phyloP scores from a whole-genome alignment of 2,329 filamentous ascomycete species.

The Penicillium nordicum region DNA sequence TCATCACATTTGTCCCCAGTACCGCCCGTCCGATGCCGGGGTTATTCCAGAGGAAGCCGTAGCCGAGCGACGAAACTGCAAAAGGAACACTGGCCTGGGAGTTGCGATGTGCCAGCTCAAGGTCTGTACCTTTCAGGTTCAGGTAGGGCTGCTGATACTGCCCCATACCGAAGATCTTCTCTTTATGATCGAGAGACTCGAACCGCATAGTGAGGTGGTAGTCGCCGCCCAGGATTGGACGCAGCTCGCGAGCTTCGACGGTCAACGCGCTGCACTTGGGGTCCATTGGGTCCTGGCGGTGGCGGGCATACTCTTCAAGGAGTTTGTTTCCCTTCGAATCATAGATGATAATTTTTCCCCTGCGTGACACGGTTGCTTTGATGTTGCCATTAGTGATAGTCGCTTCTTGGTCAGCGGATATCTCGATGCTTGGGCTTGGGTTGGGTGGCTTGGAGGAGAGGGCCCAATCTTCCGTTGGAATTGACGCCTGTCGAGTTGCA shows the following conservation, averaged over 20 bases:
- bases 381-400: conserved; percentile 50
- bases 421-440: conserved; percentile 14
- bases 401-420: conserved; percentile 28
- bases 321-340: conserved; percentile 44
- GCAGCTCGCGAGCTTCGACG: conserved; percentile 58
- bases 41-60: conserved; percentile 66
- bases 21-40: conserved; percentile 60
- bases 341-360: conserved; percentile 52
- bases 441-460: conserved; percentile 24
- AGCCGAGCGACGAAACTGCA: conserved; percentile 57
- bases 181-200: conserved; percentile 53
- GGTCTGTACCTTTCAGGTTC: conserved; percentile 60
- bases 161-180: conserved; percentile 67
- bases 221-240: conserved; percentile 51
- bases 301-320: conserved; percentile 54
- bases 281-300: conserved; percentile 51
- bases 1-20: conserved; percentile 59
- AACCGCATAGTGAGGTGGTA: conserved; percentile 59
- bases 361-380: conserved; percentile 45
- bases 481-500: conserved; percentile 36
- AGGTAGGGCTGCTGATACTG: conserved; percentile 64
- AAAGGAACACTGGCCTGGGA: conserved; percentile 65
- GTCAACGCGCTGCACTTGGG: conserved; percentile 58
- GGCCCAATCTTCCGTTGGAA: conserved; percentile 39
- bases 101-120: conserved; percentile 65